These are phyloP conservation scores for Collybiopsis confluens DNA, from an alignment of 768 basidiomycete genomes.

Conservation along the genomic window DNA sequence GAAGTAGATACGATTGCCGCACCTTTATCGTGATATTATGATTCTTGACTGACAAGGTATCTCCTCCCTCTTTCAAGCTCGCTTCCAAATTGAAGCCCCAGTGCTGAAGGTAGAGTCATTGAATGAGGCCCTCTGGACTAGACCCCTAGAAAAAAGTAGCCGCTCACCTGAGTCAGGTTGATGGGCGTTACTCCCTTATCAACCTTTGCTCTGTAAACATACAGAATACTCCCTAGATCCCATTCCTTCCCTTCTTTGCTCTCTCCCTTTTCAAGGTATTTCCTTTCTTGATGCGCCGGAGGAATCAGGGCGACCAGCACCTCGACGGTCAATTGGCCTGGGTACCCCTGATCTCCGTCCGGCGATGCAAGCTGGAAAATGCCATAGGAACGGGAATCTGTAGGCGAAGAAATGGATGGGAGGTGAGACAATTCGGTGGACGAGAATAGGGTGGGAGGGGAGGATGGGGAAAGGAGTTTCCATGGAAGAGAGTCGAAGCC, in stretches of 20 bases:
- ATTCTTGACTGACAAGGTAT: conserved; percentile 46
- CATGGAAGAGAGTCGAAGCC: conserved; percentile 61
- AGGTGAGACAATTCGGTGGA: conserved; percentile 47
- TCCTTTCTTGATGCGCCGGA: conserved; percentile 25
- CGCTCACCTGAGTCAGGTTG: conserved; percentile 68
- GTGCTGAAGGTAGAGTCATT: conserved; percentile 39
- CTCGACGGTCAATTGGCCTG: conserved; percentile 58
- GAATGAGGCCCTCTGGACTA: neutral
- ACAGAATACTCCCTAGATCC: conserved; percentile 58
- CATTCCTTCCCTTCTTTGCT: conserved; percentile 30
- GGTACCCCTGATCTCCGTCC: conserved; percentile 71
- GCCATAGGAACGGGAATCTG: conserved; percentile 26
- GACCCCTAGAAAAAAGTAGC: neutral
- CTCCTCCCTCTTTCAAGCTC: conserved; percentile 43
- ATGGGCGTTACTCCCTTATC: conserved; percentile 61
- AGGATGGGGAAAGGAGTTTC: conserved; percentile 37
- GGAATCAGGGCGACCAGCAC: conserved; percentile 46
- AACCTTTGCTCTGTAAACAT: conserved; percentile 71
- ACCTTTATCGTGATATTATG: conserved; percentile 42
- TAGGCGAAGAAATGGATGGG: conserved; percentile 17
- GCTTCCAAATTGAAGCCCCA: conserved; percentile 84
- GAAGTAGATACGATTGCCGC: neutral
- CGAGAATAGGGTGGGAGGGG: conserved; percentile 50
- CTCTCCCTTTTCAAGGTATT: conserved; percentile 24
- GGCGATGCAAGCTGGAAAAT: conserved; percentile 56